Evolutionary conservation across 345 rosid species (phyloP).

Genomic region (Hibiscus trionum): DNA sequence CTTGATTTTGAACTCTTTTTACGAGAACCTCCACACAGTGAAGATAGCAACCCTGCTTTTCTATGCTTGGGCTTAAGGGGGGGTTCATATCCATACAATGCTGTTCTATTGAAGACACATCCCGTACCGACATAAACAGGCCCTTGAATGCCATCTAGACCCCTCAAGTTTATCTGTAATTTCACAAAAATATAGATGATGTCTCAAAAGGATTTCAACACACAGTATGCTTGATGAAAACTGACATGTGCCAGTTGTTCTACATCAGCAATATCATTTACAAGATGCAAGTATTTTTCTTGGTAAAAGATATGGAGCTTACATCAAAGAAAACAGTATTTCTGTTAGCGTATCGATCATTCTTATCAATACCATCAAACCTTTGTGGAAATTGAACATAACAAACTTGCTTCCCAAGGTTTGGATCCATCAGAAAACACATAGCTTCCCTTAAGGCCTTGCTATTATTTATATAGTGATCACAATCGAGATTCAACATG

Average conservation of each 20-base stretch:
- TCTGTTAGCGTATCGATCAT: constrained; percentile 82
- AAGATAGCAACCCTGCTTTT: background rate
- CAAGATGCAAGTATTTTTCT: background rate
- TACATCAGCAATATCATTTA: background rate
- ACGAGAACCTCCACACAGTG: background rate
- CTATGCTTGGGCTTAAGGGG: background rate
- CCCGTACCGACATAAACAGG: background rate
- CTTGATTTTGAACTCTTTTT: background rate
- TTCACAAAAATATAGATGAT: background rate
- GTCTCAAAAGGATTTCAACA: background rate
- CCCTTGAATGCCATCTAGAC: constrained; percentile 17
- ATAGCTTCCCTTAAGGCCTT: constrained; percentile 89
- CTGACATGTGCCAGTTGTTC: background rate
- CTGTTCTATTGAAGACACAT: background rate
- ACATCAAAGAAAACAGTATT: constrained; percentile 93
- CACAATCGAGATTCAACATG: constrained; percentile 94
- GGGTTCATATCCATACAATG: background rate
- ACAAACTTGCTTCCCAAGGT: constrained; percentile 72
- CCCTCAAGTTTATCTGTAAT: constrained; percentile 85
- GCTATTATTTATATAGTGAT: constrained; percentile 91
- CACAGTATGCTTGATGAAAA: background rate
- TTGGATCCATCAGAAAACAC: constrained; percentile 96
- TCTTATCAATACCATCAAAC: constrained; percentile 85
- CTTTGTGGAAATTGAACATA: constrained; percentile 96
- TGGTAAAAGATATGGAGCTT: constrained; percentile 19